Percentiles rank a stretch among this genome's conserved stretches.
These are phyloP conservation scores for Neopestalotiopsis clavispora DNA, from an alignment of 2,329 filamentous ascomycete genomes.

Conservation along the genomic window DNA sequence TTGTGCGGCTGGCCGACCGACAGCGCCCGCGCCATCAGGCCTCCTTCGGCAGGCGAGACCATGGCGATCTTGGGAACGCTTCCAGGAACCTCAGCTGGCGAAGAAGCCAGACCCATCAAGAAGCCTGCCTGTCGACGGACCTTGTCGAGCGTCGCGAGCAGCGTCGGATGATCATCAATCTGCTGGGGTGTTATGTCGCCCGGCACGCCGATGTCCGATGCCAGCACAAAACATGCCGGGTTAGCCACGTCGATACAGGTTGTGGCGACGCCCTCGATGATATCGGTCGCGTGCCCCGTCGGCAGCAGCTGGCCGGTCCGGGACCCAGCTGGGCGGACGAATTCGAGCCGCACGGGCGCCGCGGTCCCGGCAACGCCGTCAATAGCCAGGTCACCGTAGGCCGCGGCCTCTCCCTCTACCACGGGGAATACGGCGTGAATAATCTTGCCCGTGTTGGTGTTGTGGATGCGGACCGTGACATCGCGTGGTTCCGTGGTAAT, in stretches of 20 bases:
- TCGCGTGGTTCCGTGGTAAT: slow-evolving; percentile 35
- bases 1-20: slow-evolving; percentile 62
- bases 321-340: slow-evolving; percentile 65
- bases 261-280: slow-evolving; percentile 51
- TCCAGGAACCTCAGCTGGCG: slow-evolving; percentile 28
- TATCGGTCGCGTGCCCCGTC: slow-evolving; percentile 60
- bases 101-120: slow-evolving; percentile 66
- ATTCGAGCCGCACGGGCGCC: slow-evolving; percentile 63
- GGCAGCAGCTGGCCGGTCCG: slow-evolving; percentile 66
- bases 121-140: slow-evolving; percentile 63
- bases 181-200: slow-evolving; percentile 57
- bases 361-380: slow-evolving; percentile 67
- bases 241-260: slow-evolving; percentile 69
- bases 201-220: slow-evolving; percentile 54
- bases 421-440: slow-evolving; percentile 63
- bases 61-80: slow-evolving; percentile 70
- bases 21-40: slow-evolving; percentile 50
- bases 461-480: slow-evolving; percentile 64
- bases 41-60: slow-evolving; percentile 46
- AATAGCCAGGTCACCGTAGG: slow-evolving; percentile 61
- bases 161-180: slow-evolving; percentile 49
- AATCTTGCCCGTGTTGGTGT: slow-evolving; percentile 74
- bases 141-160: slow-evolving; percentile 54
- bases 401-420: slow-evolving; percentile 49
- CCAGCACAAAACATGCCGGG: slow-evolving; percentile 65